A percentile compares a stretch with the other conserved stretches of the same genome.
Evolutionary conservation across 179 eudicot species (phyloP).

Genomic region (Amaranthus tricolor): DNA sequence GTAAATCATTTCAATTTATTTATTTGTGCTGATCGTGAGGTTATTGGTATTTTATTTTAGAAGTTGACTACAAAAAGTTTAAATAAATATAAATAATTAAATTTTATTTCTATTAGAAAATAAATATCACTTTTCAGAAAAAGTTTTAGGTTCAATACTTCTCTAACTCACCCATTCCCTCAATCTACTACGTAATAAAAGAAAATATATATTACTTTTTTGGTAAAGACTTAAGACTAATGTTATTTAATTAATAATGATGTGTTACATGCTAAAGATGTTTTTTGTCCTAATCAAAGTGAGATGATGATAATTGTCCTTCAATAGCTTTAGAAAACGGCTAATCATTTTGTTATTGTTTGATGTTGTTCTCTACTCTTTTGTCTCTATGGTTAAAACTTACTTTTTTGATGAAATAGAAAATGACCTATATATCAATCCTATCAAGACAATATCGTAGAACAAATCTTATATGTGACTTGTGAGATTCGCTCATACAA

Average conservation of each 20-base stretch:
- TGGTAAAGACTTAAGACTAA: too few species aligned
- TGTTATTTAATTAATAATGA: constrained; percentile 10
- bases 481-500: too few species aligned
- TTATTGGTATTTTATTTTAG: not conserved
- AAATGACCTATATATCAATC: too few species aligned
- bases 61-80: constrained; percentile 14
- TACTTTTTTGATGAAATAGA: too few species aligned
- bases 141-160: too few species aligned
- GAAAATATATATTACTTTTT: too few species aligned
- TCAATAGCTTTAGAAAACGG: constrained; percentile 8
- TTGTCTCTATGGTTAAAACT: constrained; percentile 3
- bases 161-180: too few species aligned
- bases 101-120: too few species aligned
- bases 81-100: not conserved
- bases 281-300: constrained; percentile 21
- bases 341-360: constrained; percentile 13
- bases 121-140: too few species aligned
- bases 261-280: constrained; percentile 13
- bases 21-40: constrained; percentile 6
- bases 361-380: not conserved
- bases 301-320: constrained; percentile 24
- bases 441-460: too few species aligned
- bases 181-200: too few species aligned
- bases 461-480: too few species aligned
- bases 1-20: constrained; percentile 14